These are phyloP conservation scores for Prunus padus DNA, from an alignment of 306 rosid genomes.

Conservation along the genomic window DNA sequence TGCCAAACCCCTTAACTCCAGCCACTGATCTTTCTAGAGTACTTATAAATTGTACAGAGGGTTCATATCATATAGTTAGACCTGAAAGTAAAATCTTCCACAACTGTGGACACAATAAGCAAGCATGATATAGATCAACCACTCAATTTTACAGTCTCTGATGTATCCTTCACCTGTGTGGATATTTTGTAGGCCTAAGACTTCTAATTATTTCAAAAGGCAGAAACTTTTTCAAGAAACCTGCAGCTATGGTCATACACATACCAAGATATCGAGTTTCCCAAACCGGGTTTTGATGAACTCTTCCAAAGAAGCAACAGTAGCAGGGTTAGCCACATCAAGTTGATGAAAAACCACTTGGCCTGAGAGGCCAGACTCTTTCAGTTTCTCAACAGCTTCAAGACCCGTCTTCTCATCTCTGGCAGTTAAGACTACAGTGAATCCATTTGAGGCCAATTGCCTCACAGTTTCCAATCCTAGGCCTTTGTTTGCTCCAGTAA, in stretches of 20 bases:
- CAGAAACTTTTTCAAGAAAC: too few species aligned
- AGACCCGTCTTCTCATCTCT: conserved; percentile 29
- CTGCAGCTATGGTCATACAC: conserved; percentile 4
- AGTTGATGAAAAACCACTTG: conserved; percentile 34
- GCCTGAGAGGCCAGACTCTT: conserved; percentile 3
- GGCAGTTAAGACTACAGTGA: conserved; percentile 32
- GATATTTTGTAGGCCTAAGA: too few species aligned
- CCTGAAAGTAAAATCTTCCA: too few species aligned
- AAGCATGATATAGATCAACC: neutral
- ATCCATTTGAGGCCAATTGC: conserved; percentile 35
- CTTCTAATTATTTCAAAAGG: too few species aligned
- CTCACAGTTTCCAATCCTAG: conserved; percentile 27
- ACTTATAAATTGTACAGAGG: too few species aligned
- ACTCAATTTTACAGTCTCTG: neutral
- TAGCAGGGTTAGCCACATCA: conserved; percentile 30
- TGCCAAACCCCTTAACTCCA: too few species aligned
- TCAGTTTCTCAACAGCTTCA: conserved; percentile 27
- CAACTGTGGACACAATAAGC: neutral
- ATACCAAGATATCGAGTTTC: conserved; percentile 38
- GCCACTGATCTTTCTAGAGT: too few species aligned
- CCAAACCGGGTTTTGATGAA: conserved; percentile 30
- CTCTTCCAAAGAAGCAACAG: conserved; percentile 19
- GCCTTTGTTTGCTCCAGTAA: conserved; percentile 37
- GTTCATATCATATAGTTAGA: too few species aligned
- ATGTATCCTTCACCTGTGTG: neutral